Percentiles rank a stretch among this genome's conserved stretches.
phyloP scores from a whole-genome alignment of 208 protist species.

The Trypanosoma mega region DNA sequence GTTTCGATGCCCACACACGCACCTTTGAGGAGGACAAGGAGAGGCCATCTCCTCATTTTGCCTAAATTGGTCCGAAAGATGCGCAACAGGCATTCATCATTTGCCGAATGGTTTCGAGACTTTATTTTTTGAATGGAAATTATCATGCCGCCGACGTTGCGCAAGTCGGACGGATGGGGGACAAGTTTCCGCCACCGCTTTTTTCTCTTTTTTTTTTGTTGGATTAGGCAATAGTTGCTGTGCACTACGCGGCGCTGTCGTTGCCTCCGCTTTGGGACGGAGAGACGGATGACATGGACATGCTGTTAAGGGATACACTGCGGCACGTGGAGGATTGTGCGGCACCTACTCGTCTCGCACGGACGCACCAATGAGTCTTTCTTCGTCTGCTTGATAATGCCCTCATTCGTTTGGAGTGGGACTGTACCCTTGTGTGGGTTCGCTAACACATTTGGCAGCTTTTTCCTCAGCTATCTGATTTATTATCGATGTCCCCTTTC shows the following conservation, averaged over 20 bases:
- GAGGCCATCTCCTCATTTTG: slow-evolving; percentile 14
- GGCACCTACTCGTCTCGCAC: background rate
- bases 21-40: slow-evolving; percentile 26
- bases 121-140: slow-evolving; percentile 44
- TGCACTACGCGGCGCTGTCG: background rate
- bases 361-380: background rate
- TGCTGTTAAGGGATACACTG: background rate
- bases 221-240: background rate
- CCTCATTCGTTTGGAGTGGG: background rate
- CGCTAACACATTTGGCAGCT: too few species aligned
- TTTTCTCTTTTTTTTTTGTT: slow-evolving; percentile 3
- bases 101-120: slow-evolving; percentile 35
- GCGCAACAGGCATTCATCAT: slow-evolving; percentile 62
- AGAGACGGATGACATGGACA: background rate
- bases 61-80: slow-evolving; percentile 79
- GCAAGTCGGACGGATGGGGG: slow-evolving; percentile 75
- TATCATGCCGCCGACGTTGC: slow-evolving; percentile 18
- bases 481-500: background rate
- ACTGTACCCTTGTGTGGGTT: too few species aligned
- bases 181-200: slow-evolving; percentile 31
- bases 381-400: background rate
- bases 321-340: background rate
- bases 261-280: background rate
- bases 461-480: too few species aligned
- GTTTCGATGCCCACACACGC: slow-evolving; percentile 36